Percentiles rank a stretch among this genome's conserved stretches.
phyloP scores from a whole-genome alignment of 352 stramenopile genomes.

The Phytophthora hibernalis region DNA sequence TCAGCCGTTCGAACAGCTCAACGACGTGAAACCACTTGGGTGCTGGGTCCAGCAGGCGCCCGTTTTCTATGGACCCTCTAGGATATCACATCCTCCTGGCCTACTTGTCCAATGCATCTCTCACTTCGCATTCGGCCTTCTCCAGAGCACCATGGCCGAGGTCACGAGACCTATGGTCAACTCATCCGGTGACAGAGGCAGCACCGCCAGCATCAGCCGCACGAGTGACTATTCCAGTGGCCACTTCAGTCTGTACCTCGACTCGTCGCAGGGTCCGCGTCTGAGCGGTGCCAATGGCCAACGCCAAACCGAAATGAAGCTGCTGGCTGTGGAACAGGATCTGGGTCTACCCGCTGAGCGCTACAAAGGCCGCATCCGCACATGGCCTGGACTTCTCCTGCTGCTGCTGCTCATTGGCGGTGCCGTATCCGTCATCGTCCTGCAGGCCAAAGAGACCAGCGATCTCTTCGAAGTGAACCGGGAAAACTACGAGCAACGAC shows the following conservation, averaged over 20 bases:
- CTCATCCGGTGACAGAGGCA: conserved; percentile 2
- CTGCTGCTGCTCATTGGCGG: conserved; percentile 50
- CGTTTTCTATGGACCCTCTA: not conserved
- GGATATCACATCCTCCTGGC: not conserved
- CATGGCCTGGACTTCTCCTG: conserved; percentile 63
- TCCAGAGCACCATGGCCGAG: conserved; percentile 19
- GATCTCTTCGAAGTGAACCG: conserved; percentile 28
- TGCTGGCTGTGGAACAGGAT: conserved; percentile 49
- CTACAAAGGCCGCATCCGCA: conserved; percentile 79
- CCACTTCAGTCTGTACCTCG: conserved; percentile 28
- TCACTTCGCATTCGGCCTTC: conserved; percentile 20
- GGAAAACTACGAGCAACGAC: conserved; percentile 35
- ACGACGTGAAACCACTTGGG: conserved; percentile 3
- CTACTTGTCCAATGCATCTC: not conserved
- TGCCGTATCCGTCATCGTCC: conserved; percentile 47
- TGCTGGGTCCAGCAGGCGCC: not conserved
- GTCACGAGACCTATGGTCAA: conserved; percentile 17
- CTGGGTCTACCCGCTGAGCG: conserved; percentile 43
- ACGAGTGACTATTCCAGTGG: conserved; percentile 35
- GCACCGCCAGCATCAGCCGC: conserved; percentile 1
- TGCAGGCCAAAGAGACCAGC: conserved; percentile 43
- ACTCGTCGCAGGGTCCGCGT: conserved; percentile 27
- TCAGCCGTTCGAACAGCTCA: conserved; percentile 17
- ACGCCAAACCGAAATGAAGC: conserved; percentile 65
- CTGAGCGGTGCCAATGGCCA: conserved; percentile 31